Base-by-base conservation (phyloP, 768 basidiomycete genomes). In the Coprinellus micaceus region DNA sequence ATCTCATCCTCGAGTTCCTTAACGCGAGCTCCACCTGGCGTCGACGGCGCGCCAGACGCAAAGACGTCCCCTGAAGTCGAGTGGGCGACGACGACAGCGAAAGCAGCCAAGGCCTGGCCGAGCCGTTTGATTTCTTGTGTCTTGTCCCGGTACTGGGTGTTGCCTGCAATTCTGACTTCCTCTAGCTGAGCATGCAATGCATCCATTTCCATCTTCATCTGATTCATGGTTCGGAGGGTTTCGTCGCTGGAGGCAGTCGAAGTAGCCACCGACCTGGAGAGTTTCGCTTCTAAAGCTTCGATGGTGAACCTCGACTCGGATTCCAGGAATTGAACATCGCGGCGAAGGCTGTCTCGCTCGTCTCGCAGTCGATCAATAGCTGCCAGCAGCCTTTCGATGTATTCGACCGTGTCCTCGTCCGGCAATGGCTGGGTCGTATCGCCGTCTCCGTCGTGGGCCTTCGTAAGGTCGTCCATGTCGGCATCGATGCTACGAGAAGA, bases 241-340 rank as follows among this genome's bases (percentile, higher is more conserved):
- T 64, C 58, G 33, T 59, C 54, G 47, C 61, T 51, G 60, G 9
- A 28, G 5, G 30, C 21, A 7, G 49, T 19, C 13, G 59, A 43
- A 6, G 67, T 55, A 49, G 70, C 64, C 26, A 60, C 57, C 13
- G 69, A 66, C 7, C 60, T 58, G 3, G 67, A 66, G 28, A 87
- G 69, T 56, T 79, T 80, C 30, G 74, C 72, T 63, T 85, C 77
- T 47, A 86, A 67, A 0, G 83, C 79, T 57, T 89, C 80, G 15
- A 83, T 77, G 2, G 82, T 72, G 62, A 89, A 86, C 60, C 74
- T 80, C 24, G 82, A 81, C 69, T 92, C 89, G 2, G 77, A 74
- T 60, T 87, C 79, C 53, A 86, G 71, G 68, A 91, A 92, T 48
- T 87, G 77, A 13, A 91, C 68, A 53, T 86, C 79, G 5, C 84